A percentile compares a stretch with the other conserved stretches of the same genome.
Evolutionary conservation across 192 early-diverging fungal species (phyloP).

Genomic region (Podila verticillata): DNA sequence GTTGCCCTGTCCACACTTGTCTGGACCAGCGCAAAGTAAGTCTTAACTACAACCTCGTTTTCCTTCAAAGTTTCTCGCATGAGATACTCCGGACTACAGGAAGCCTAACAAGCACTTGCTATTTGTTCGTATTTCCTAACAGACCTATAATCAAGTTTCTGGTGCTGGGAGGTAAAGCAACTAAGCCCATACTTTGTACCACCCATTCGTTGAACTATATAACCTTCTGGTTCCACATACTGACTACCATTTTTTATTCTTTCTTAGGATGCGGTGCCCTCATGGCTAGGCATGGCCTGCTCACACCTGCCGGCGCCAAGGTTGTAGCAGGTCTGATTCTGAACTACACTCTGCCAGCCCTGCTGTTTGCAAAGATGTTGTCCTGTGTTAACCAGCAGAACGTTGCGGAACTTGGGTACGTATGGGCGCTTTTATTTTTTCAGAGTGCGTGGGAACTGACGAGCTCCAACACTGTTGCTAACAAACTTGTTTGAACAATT

Average conservation of each 20-base stretch:
- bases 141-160: slow-evolving; percentile 50
- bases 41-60: neutral
- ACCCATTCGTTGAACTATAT: neutral
- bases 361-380: slow-evolving; percentile 47
- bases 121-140: neutral
- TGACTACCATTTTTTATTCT: neutral
- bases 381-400: slow-evolving; percentile 27
- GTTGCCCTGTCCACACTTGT: slow-evolving; percentile 8
- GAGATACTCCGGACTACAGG: neutral
- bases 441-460: neutral
- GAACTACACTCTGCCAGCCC: slow-evolving; percentile 42
- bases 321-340: slow-evolving; percentile 39
- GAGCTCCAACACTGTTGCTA: too few species aligned
- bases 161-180: slow-evolving; percentile 33
- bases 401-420: slow-evolving; percentile 24
- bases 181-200: neutral
- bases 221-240: neutral
- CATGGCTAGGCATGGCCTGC: slow-evolving; percentile 46
- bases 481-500: too few species aligned
- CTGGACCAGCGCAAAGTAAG: slow-evolving; percentile 20
- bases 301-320: slow-evolving; percentile 39
- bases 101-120: neutral
- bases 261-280: slow-evolving; percentile 44
- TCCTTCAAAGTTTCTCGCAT: neutral
- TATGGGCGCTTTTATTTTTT: neutral